Evolutionary conservation across 208 protist genomes (phyloP).

Genomic region (Crithidia sp.): DNA sequence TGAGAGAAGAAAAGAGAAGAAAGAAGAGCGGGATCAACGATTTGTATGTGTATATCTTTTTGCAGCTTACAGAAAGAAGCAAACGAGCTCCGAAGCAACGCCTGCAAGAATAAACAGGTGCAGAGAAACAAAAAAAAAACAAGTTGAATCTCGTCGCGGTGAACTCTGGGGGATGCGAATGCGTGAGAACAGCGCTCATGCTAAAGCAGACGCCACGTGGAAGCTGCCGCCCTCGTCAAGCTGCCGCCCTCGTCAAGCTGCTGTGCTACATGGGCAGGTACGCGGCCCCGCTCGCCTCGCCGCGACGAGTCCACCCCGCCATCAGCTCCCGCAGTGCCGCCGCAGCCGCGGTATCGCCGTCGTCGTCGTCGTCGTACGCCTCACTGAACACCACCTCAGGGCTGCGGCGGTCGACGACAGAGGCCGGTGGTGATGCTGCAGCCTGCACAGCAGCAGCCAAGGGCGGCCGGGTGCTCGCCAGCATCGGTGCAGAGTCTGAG

Average conservation of each 20-base stretch:
- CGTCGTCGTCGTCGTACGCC: background rate
- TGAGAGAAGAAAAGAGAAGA: background rate
- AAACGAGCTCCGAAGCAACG: background rate
- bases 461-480: background rate
- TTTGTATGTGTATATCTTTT: background rate
- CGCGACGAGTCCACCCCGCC: constrained; percentile 3
- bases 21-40: background rate
- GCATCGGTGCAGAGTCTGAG: background rate
- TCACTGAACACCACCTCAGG: background rate
- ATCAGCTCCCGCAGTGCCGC: constrained; percentile 2
- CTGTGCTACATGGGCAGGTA: constrained; percentile 5
- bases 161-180: no score
- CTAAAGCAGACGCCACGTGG: no score
- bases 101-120: no score
- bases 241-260: no score
- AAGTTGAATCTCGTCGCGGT: no score
- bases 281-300: background rate
- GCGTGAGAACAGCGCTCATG: no score
- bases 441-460: background rate
- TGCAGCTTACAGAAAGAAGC: constrained; percentile 1
- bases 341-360: background rate
- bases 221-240: no score
- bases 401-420: background rate
- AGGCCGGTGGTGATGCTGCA: background rate
- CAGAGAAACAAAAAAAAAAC: no score